Evolutionary conservation across 169 alveolate genomes (phyloP), one percentile per base, ranked within the genome.

Genomic region (Pseudocohnilembus persalinus): DNA sequence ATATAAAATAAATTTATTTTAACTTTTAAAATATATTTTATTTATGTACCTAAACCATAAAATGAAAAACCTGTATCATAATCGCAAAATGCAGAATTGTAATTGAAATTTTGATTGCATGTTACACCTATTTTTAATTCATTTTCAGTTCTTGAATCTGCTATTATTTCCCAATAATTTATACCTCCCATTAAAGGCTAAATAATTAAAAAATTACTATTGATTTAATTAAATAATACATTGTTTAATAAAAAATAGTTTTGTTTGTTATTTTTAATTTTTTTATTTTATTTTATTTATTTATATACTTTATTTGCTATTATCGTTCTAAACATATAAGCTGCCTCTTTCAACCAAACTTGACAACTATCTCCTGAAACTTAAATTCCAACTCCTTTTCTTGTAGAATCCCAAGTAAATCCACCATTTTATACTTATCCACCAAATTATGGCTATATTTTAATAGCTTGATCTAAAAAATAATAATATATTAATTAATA

Each of bases 111-210:
- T 82, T 89, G 87, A 30, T 90, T 84, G 31, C 89, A 91, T 26
- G 96, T 91, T 0, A 94, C 88, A 32, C 97, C 97, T 27, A 94
- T 90, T 83, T 94, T 94, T 31, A 94, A 81, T 92, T 94, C 97
- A 85, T 93, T 94, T 87, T 94, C 97, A 27, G 97, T 94, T 82
- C 93, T 89, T 29, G 88, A 88, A 89, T 94, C 97, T 33, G 97
- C 97, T 31, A 89, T 91, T 27, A 94, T 88, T 86, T 94, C 97
- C 94, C 94, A 94, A 84, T 94, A 94, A 78, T 92, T 92, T 16
- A 88, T 85, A 27, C 97, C 97, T 49, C 81, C 89, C 27, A 81
- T 81, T 79, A 94, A 92, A 68, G 96, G 95, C 82, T 73, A 30
- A 27, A 24, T 49, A 49, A 11, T 11, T 11, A 49, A 49, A 11